These are phyloP conservation scores for Fusarium sp. DNA, from an alignment of 2,329 filamentous ascomycete species.

Conservation along the genomic window DNA sequence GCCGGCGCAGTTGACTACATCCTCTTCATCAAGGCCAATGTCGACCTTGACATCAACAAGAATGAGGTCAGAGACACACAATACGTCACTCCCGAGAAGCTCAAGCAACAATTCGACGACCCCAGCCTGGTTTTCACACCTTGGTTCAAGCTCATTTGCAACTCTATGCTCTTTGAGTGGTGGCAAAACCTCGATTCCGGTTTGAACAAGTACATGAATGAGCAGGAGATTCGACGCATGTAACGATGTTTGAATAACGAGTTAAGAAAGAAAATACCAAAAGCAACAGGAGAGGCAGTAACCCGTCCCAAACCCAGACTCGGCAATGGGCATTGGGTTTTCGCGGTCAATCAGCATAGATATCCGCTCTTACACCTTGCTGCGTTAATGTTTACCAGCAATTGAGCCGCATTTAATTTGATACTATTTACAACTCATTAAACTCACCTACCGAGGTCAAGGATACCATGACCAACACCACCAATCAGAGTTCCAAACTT, in stretches of 20 bases:
- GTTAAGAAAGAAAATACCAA: constrained; percentile 2
- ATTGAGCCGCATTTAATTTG: constrained; percentile 38
- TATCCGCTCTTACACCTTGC: constrained; percentile 42
- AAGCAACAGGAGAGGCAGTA: constrained; percentile 9
- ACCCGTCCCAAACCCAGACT: constrained; percentile 6
- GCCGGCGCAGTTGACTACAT: constrained; percentile 87
- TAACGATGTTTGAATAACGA: constrained; percentile 19
- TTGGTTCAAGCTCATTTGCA: constrained; percentile 99
- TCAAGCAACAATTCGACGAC: constrained; percentile 88
- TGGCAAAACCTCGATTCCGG: constrained; percentile 87
- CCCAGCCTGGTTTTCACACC: constrained; percentile 88
- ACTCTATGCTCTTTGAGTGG: constrained; percentile 98
- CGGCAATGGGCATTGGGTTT: constrained; percentile 25
- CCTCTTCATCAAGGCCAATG: constrained; percentile 95
- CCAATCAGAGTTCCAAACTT: neutral
- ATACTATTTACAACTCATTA: constrained; percentile 25
- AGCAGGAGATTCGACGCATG: constrained; percentile 92
- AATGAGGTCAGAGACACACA: constrained; percentile 90
- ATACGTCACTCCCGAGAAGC: constrained; percentile 84
- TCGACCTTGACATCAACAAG: constrained; percentile 82
- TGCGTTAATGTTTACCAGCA: constrained; percentile 8
- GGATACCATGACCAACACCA: neutral
- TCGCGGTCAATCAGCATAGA: constrained; percentile 45
- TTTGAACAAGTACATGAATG: constrained; percentile 86
- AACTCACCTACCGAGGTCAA: neutral